Conservation (phyloP, 495 filamentous ascomycete species). For the Trichocladium antarcticum region DNA sequence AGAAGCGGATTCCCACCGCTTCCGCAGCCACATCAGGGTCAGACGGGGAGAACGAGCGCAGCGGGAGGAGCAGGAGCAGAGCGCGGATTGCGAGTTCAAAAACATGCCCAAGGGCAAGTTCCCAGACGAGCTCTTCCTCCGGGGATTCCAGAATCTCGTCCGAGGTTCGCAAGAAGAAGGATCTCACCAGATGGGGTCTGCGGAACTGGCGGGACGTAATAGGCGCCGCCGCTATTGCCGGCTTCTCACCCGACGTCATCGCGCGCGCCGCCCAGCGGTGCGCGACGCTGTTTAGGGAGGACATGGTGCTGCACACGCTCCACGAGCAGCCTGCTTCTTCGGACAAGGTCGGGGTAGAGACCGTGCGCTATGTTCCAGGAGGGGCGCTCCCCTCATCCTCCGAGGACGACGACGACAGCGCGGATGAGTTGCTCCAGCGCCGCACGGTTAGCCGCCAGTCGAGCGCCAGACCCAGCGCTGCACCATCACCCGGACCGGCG, state of each 20-base stretch:
- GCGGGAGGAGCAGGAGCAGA: background rate
- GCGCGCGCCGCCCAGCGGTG: slow-evolving; percentile 58
- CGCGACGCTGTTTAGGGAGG: slow-evolving; percentile 54
- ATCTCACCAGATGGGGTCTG: slow-evolving; percentile 29
- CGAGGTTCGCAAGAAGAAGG: slow-evolving; percentile 1
- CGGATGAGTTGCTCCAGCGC: slow-evolving; percentile 4
- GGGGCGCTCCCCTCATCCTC: slow-evolving; percentile 21
- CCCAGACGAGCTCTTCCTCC: background rate
- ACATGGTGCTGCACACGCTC: slow-evolving; percentile 49
- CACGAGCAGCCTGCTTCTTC: slow-evolving; percentile 30
- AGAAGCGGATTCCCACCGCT: slow-evolving; percentile 3
- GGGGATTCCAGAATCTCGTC: slow-evolving; percentile 5
- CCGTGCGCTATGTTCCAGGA: slow-evolving; percentile 29
- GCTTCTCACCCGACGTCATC: slow-evolving; percentile 50
- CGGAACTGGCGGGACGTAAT: slow-evolving; percentile 77
- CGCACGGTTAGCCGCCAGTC: slow-evolving; percentile 17
- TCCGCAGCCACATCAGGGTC: background rate
- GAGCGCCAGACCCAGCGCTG: slow-evolving; percentile 1
- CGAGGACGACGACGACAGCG: slow-evolving; percentile 25
- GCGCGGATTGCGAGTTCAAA: background rate
- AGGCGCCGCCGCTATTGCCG: slow-evolving; percentile 58
- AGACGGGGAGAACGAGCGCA: background rate
- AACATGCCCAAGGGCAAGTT: background rate
- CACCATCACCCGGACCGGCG: background rate
- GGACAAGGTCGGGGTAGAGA: background rate